These are phyloP conservation scores for Trichocladium uniseriatum DNA, from an alignment of 495 filamentous ascomycete species.

Conservation along the genomic window DNA sequence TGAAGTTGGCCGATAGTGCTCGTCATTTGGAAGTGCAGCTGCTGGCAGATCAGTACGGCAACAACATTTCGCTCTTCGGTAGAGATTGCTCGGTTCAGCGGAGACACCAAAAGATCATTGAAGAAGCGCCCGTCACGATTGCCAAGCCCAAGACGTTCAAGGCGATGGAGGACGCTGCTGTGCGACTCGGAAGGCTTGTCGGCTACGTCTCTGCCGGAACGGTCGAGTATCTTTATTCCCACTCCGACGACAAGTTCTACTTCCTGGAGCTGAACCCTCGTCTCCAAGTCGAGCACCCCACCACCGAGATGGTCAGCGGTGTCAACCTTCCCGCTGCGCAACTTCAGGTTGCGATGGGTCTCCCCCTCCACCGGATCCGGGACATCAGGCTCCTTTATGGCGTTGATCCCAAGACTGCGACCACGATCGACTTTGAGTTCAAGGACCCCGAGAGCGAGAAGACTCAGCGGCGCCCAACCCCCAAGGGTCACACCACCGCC, in stretches of 20 bases:
- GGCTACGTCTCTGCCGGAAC: conserved; percentile 98
- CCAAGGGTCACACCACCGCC: conserved; percentile 94
- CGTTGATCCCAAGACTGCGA: conserved; percentile 77
- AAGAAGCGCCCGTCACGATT: conserved; percentile 96
- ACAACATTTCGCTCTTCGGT: conserved; percentile 98
- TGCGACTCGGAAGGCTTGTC: conserved; percentile 84
- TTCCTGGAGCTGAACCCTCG: conserved; percentile 97
- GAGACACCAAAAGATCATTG: conserved; percentile 99
- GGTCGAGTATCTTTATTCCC: conserved; percentile 98
- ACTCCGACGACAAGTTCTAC: conserved; percentile 98
- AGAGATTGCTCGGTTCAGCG: conserved; percentile 98
- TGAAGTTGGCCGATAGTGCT: conserved; percentile 97
- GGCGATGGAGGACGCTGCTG: conserved; percentile 93
- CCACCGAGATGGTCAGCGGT: conserved; percentile 97
- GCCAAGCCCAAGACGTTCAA: conserved; percentile 82
- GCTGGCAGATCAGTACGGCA: conserved; percentile 96
- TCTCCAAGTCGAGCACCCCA: conserved; percentile 98
- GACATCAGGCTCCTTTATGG: conserved; percentile 96
- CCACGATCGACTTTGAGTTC: conserved; percentile 94
- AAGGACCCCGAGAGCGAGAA: conserved; percentile 72
- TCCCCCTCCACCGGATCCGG: conserved; percentile 87
- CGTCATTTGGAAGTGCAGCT: conserved; percentile 96
- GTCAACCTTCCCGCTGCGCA: conserved; percentile 96
- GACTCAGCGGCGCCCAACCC: conserved; percentile 78
- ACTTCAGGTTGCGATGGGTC: conserved; percentile 97